A percentile compares a stretch with the other conserved stretches of the same genome.
These are phyloP conservation scores for Macrophomina pseudophaseolina DNA, from an alignment of 2,329 filamentous ascomycete genomes.

Conservation along the genomic window DNA sequence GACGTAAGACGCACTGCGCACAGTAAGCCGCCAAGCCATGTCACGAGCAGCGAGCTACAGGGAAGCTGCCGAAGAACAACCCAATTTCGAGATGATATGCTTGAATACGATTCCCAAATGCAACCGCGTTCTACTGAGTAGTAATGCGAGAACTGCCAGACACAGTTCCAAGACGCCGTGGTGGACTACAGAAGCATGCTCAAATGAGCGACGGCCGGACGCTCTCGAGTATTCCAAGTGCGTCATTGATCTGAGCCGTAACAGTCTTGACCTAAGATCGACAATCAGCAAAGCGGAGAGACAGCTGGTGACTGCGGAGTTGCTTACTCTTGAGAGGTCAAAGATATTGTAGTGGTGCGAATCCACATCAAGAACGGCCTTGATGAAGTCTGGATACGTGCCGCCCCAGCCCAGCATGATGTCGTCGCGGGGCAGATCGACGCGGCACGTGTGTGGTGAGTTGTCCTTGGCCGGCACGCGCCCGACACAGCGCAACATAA, in stretches of 20 bases:
- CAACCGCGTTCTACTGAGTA: not conserved
- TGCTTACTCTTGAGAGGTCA: not conserved
- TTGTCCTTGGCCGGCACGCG: not conserved
- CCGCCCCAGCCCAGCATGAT: not conserved
- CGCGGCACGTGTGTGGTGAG: not conserved
- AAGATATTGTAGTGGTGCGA: conserved; percentile 8
- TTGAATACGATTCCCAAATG: not conserved
- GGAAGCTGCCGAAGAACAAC: not conserved
- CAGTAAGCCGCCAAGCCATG: conserved; percentile 6
- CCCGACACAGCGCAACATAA: not conserved
- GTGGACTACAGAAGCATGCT: not conserved
- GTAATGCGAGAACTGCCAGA: not conserved
- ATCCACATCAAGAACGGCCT: not conserved
- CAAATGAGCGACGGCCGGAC: not conserved
- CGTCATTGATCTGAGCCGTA: not conserved
- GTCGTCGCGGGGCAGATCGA: not conserved
- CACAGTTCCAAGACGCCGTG: not conserved
- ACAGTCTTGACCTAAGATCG: not conserved
- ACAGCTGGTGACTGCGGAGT: not conserved
- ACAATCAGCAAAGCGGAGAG: not conserved
- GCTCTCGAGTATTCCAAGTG: not conserved
- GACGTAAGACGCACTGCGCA: not conserved
- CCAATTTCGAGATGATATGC: not conserved
- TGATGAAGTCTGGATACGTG: not conserved
- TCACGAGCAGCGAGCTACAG: not conserved